Percentiles rank a stretch among this genome's conserved stretches.
Evolutionary conservation across 345 rosid species (phyloP).

Genomic region (Euphorbia pulcherrima): DNA sequence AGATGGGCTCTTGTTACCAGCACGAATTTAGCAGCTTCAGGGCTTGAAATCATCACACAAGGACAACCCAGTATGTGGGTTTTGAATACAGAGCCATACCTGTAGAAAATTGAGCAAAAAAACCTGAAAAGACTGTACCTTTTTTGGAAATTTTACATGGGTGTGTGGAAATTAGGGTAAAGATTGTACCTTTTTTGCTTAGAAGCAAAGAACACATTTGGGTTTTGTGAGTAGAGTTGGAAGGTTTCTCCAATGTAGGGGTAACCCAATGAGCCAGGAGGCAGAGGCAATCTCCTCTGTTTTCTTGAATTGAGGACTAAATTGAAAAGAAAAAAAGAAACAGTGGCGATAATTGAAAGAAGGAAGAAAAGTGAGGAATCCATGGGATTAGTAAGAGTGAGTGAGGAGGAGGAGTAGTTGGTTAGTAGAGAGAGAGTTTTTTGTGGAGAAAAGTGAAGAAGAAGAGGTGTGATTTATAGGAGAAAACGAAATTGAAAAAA

Average conservation of each 20-base stretch:
- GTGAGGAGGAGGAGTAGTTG: not conserved
- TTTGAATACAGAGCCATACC: conserved; percentile 79
- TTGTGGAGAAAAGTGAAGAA: conserved; percentile 24
- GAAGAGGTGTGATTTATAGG: conserved; percentile 32
- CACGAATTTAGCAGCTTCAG: conserved; percentile 76
- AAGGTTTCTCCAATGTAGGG: conserved; percentile 85
- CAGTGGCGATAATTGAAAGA: conserved; percentile 21
- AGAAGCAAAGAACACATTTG: conserved; percentile 69
- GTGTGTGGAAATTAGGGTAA: not conserved
- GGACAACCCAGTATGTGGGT: conserved; percentile 79
- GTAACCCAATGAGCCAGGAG: conserved; percentile 84
- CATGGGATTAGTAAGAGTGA: conserved; percentile 21
- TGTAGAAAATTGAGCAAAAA: conserved; percentile 12
- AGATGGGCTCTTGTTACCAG: conserved; percentile 60
- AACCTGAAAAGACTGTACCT: no score
- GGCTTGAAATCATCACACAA: conserved; percentile 83
- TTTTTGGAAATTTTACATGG: not conserved
- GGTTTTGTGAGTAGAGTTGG: conserved; percentile 85
- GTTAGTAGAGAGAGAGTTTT: not conserved
- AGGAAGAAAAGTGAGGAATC: conserved; percentile 24
- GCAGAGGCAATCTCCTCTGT: conserved; percentile 45
- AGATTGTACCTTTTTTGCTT: conserved; percentile 49
- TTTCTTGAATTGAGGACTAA: conserved; percentile 26
- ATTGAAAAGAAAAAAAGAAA: conserved; percentile 32
- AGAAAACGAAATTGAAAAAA: not conserved